These are phyloP conservation scores for Colletotrichum gloeosporioides DNA, from an alignment of 2,329 filamentous ascomycete genomes.

Conservation along the genomic window DNA sequence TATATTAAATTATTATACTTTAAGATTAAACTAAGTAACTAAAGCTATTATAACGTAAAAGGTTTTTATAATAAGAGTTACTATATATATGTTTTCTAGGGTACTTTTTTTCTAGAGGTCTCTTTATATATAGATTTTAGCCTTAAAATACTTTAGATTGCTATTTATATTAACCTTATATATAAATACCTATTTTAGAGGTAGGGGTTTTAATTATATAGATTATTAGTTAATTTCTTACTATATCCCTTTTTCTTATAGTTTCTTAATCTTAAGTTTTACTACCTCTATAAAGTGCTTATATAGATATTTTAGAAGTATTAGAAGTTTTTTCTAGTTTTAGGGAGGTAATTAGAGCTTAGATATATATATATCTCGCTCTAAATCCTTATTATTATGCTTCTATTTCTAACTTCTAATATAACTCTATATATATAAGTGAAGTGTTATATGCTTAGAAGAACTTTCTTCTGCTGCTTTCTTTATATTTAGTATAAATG, in stretches of 20 bases:
- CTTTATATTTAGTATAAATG: not conserved
- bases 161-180: constrained; percentile 3
- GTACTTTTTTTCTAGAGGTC: no score
- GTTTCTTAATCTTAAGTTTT: not conserved
- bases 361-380: no score
- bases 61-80: no score
- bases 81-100: no score
- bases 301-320: not conserved
- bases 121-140: no score
- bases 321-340: not conserved
- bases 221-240: not conserved
- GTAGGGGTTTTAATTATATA: not conserved
- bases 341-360: no score
- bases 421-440: no score
- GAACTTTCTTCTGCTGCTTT: not conserved
- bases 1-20: no score
- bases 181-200: constrained; percentile 1
- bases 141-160: not conserved
- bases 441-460: not conserved
- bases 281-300: not conserved
- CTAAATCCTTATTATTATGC: no score
- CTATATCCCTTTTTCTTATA: not conserved
- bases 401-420: no score
- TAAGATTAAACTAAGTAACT: no score
- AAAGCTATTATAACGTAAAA: no score